Evolutionary conservation across 2,329 filamentous ascomycete genomes (phyloP).

Genomic region (Stagonosporopsis chrysanthemi): DNA sequence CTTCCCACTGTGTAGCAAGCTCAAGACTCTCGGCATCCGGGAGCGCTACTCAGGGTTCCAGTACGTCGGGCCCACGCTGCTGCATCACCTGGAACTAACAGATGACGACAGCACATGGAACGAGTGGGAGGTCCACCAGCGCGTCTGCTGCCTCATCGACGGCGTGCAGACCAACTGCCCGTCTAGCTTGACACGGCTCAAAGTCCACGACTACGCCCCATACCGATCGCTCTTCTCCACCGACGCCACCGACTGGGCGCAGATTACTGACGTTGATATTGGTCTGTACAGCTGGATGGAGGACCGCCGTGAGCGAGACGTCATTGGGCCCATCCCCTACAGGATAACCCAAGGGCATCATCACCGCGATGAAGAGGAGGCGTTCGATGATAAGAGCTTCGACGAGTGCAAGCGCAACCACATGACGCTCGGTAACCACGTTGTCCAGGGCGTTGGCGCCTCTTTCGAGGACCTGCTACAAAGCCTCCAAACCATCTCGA

Average conservation of each 20-base stretch:
- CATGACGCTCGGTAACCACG: constrained; percentile 44
- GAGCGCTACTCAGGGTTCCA: constrained; percentile 46
- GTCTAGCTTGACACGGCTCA: constrained; percentile 41
- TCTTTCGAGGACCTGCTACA: constrained; percentile 45
- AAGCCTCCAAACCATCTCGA: constrained; percentile 40
- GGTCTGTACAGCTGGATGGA: constrained; percentile 47
- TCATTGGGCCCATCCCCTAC: constrained; percentile 44
- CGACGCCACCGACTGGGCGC: constrained; percentile 40
- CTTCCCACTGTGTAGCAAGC: constrained; percentile 40
- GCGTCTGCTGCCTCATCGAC: constrained; percentile 47
- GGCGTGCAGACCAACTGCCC: constrained; percentile 43
- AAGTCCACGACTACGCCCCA: constrained; percentile 46
- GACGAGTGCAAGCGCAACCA: constrained; percentile 44
- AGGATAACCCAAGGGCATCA: constrained; percentile 44
- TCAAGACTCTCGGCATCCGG: constrained; percentile 45
- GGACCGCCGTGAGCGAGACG: constrained; percentile 44
- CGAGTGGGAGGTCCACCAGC: constrained; percentile 49
- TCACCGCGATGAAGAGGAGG: constrained; percentile 46
- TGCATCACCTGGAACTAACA: constrained; percentile 13
- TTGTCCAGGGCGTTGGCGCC: constrained; percentile 44
- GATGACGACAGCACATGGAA: constrained; percentile 39
- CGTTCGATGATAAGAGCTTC: constrained; percentile 46
- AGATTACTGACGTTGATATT: constrained; percentile 43
- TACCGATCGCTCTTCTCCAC: constrained; percentile 47
- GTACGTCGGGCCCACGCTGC: constrained; percentile 14